Evolutionary conservation across 2,329 filamentous ascomycete genomes (phyloP), one percentile per base, ranked within the genome.

Genomic region (Allantophomopsis lycopodina): DNA sequence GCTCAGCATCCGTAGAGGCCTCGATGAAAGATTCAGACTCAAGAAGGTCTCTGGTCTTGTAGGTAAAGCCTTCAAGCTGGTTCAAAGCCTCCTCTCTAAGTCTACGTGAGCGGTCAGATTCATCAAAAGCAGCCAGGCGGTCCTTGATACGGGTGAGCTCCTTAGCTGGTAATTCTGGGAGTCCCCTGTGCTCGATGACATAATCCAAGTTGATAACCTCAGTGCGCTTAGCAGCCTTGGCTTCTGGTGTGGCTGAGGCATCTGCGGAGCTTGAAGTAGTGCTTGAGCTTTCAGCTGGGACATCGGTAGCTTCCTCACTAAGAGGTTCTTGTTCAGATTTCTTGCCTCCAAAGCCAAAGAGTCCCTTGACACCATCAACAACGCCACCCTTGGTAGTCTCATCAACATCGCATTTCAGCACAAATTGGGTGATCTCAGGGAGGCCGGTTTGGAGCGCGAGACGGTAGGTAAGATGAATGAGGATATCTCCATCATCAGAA

Each of bases 281-380:
- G 51, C 49, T 34, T 16, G 32, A 17, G 13, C 28, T n/a, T 15
- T 39, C 35, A 15, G 33, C 14, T 12, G 47, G 66, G 40, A 70
- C 66, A 2, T 61, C 55, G 33, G 70, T 74, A 16, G 65, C 68
- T 11, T 71, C 71, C 37, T 79, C 82, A 43, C 74, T 71, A 28
- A 94, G 56, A 5, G 71, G 68, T 46, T 73, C 70, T 60, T 94
- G 83, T 41, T 89, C 83, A 23, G 83, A 82, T 62, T 94, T 94
- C 63, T 85, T 86, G 53, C 83, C 83, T 18, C 89, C 91, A 55
- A 96, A 88, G 5, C 91, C 91, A 55, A 98, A 93, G 46, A 95
- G 74, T 47, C 88, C 93, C 69, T 98, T 98, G 48, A 96, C 85
- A 34, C 86, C 88, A 54, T 94, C 89, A 36, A 95, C 83, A 37